phyloP scores from a whole-genome alignment of 192 early-diverging fungal genomes.

The Coemansia sp. region DNA sequence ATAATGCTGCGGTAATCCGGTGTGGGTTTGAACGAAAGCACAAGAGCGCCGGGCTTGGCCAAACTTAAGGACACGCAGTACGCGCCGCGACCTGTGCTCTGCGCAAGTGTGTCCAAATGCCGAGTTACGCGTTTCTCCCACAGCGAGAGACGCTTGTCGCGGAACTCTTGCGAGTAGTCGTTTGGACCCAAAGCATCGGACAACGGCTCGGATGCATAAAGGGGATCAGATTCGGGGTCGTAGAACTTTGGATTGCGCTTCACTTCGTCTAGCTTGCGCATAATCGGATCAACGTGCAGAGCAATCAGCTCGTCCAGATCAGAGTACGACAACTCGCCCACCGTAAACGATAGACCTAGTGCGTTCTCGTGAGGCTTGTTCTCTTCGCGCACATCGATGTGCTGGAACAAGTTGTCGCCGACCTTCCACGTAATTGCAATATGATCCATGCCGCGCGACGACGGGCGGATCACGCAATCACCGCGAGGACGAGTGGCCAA shows the following conservation, averaged over 20 bases:
- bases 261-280: slow-evolving; percentile 66
- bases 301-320: slow-evolving; percentile 93
- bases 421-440: slow-evolving; percentile 94
- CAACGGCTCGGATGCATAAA: slow-evolving; percentile 59
- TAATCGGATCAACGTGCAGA: slow-evolving; percentile 83
- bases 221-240: slow-evolving; percentile 54
- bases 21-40: slow-evolving; percentile 76
- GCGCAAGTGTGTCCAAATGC: slow-evolving; percentile 50
- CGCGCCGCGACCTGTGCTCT: slow-evolving; percentile 65
- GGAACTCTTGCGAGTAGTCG: slow-evolving; percentile 25
- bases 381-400: slow-evolving; percentile 64
- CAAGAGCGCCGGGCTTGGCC: slow-evolving; percentile 69
- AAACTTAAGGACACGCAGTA: slow-evolving; percentile 79
- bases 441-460: slow-evolving; percentile 83
- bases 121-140: slow-evolving; percentile 53
- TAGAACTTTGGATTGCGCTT: slow-evolving; percentile 78
- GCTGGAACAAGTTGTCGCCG: slow-evolving; percentile 81
- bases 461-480: slow-evolving; percentile 84
- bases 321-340: slow-evolving; percentile 70
- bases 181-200: slow-evolving; percentile 17
- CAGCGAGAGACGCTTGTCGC: slow-evolving; percentile 22
- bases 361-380: slow-evolving; percentile 69
- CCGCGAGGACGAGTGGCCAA: slow-evolving; percentile 68
- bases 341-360: slow-evolving; percentile 65
- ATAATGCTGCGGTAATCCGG: slow-evolving; percentile 58